phyloP scores from a whole-genome alignment of 108 stramenopile species.

The Nitzschia sp. region DNA sequence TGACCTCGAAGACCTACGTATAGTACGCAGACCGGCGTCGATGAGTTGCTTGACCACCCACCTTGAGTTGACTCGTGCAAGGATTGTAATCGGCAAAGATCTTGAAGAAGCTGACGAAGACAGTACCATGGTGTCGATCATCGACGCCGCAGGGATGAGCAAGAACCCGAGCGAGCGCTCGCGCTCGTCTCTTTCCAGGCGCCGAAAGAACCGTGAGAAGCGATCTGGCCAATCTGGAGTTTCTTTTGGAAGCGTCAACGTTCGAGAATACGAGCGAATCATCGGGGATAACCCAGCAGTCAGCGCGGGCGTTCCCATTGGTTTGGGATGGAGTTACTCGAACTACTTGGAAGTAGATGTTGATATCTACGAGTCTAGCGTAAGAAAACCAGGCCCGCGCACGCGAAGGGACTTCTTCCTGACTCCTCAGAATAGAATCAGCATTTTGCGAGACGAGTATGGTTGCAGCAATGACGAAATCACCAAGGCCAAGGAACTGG shows the following conservation, averaged over 20 bases:
- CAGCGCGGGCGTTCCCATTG: constrained; percentile 59
- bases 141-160: too few relatives aligned
- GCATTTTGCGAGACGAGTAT: constrained; percentile 22
- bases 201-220: background rate
- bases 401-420: constrained; percentile 22
- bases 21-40: background rate
- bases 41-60: background rate
- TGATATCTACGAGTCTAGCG: constrained; percentile 17
- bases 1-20: too few relatives aligned
- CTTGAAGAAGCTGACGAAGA: background rate
- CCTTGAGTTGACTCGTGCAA: background rate
- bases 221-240: constrained; percentile 10
- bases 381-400: constrained; percentile 13
- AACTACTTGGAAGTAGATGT: constrained; percentile 7
- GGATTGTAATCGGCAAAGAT: background rate
- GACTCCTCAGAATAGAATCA: constrained; percentile 20
- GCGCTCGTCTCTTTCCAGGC: background rate
- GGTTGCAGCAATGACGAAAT: constrained; percentile 5
- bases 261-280: constrained; percentile 78
- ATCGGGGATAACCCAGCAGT: constrained; percentile 80
- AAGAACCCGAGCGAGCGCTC: too few relatives aligned
- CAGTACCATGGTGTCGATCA: background rate
- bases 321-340: constrained; percentile 22
- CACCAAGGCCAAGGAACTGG: constrained; percentile 4
- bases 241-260: constrained; percentile 49